phyloP scores from a whole-genome alignment of 2,329 filamentous ascomycete species.

The Ophiostoma populinum region DNA sequence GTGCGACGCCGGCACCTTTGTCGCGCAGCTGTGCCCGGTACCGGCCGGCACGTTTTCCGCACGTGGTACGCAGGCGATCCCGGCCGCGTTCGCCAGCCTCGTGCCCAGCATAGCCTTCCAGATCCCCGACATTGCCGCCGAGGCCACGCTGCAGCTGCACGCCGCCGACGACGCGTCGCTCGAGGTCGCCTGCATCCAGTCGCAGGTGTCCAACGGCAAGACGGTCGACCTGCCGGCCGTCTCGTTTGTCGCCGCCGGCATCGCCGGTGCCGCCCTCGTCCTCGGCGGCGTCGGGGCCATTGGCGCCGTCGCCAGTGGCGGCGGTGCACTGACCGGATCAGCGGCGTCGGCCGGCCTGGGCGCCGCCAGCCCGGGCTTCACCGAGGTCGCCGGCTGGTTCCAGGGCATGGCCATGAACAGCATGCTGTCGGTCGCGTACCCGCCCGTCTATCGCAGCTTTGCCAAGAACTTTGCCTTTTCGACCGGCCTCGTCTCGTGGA shows the following conservation, averaged over 20 bases:
- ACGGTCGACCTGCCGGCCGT: constrained; percentile 59
- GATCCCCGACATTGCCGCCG: constrained; percentile 76
- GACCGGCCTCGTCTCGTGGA: constrained; percentile 69
- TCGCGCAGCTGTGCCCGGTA: constrained; percentile 73
- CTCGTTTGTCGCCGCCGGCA: constrained; percentile 65
- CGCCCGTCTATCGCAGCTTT: constrained; percentile 75
- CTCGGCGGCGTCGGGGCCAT: constrained; percentile 56
- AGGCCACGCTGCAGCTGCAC: constrained; percentile 62
- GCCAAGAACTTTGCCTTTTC: constrained; percentile 89
- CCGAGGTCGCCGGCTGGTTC: constrained; percentile 75
- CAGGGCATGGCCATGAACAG: constrained; percentile 90
- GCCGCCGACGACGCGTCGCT: constrained; percentile 30
- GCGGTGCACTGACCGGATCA: constrained; percentile 28
- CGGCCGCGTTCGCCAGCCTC: constrained; percentile 48
- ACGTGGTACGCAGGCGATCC: constrained; percentile 53
- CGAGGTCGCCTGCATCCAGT: constrained; percentile 64
- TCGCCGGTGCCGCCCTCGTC: constrained; percentile 68
- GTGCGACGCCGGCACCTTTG: constrained; percentile 48
- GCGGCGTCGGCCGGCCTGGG: constrained; percentile 32
- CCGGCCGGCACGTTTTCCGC: constrained; percentile 61
- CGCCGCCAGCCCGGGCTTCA: constrained; percentile 65
- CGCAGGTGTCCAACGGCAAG: constrained; percentile 74
- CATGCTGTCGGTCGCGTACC: constrained; percentile 85
- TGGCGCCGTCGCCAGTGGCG: constrained; percentile 14
- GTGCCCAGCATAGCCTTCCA: constrained; percentile 83